Evolutionary conservation across 192 early-diverging fungal genomes (phyloP).

Genomic region (Thamnidium elegans): DNA sequence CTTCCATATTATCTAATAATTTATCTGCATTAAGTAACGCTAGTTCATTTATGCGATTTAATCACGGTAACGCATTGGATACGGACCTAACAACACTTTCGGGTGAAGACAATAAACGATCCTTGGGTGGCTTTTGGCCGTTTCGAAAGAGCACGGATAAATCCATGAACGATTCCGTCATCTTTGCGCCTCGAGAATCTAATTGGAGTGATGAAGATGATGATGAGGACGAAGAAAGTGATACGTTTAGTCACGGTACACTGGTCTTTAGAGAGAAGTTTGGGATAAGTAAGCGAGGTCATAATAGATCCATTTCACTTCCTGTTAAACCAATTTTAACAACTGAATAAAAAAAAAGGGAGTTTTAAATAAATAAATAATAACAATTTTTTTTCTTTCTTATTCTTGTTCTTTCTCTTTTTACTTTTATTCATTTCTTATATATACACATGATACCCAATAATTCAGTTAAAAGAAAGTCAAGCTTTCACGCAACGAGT

Average conservation of each 20-base stretch:
- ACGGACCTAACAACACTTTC: neutral
- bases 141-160: constrained; percentile 17
- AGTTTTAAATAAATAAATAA: neutral
- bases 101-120: constrained; percentile 1
- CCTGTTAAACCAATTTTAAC: neutral
- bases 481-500: neutral
- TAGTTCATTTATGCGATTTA: constrained; percentile 10
- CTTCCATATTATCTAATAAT: neutral
- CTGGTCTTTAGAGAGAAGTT: neutral
- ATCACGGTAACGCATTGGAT: no score
- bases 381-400: neutral
- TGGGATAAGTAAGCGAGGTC: neutral
- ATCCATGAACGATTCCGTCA: neutral
- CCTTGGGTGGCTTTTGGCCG: constrained; percentile 14
- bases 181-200: neutral
- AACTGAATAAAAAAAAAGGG: neutral
- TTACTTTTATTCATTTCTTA: neutral
- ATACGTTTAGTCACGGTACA: neutral
- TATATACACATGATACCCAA: constrained; percentile 2
- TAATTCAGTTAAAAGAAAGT: constrained; percentile 4
- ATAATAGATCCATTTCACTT: constrained; percentile 14
- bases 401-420: neutral
- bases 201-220: constrained; percentile 22
- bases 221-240: constrained; percentile 7
- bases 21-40: neutral